These are phyloP conservation scores for Sarcocystis neurona DNA, from an alignment of 169 alveolate species.

Conservation along the genomic window DNA sequence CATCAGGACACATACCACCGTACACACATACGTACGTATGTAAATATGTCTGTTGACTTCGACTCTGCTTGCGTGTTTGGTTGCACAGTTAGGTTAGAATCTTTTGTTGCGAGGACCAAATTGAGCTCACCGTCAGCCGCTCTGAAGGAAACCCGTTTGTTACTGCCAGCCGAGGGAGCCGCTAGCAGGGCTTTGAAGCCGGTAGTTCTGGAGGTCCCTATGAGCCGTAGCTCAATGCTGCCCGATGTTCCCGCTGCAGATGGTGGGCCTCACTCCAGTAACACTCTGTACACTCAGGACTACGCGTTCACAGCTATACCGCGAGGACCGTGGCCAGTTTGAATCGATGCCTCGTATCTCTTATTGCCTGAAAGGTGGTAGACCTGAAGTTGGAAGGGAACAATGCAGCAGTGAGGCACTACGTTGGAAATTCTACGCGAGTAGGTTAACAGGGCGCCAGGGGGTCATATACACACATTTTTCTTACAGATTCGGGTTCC, in stretches of 20 bases:
- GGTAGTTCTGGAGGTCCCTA: conserved; percentile 67
- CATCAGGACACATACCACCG: no score
- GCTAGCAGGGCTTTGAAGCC: conserved; percentile 64
- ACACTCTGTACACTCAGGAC: not conserved
- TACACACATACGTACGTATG: no score
- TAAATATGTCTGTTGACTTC: no score
- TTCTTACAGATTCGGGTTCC: conserved; percentile 69
- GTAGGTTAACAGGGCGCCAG: not conserved
- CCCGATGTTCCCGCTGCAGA: conserved; percentile 70
- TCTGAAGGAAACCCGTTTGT: conserved; percentile 65
- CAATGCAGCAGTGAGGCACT: not conserved
- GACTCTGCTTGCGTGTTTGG: no score
- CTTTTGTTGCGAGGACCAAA: not conserved
- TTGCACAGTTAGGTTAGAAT: not conserved
- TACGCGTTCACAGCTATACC: conserved; percentile 32
- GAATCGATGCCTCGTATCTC: conserved; percentile 65
- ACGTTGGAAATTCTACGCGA: not conserved
- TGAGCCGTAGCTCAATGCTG: conserved; percentile 64
- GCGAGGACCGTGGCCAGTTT: conserved; percentile 73
- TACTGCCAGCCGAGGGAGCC: conserved; percentile 64
- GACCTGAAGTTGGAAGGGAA: conserved; percentile 51
- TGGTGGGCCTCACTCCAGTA: not conserved
- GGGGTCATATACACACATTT: not conserved
- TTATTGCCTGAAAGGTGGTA: conserved; percentile 74
- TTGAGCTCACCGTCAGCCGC: conserved; percentile 69